phyloP scores from a whole-genome alignment of 495 filamentous ascomycete genomes.

The Penicillium soppii region DNA sequence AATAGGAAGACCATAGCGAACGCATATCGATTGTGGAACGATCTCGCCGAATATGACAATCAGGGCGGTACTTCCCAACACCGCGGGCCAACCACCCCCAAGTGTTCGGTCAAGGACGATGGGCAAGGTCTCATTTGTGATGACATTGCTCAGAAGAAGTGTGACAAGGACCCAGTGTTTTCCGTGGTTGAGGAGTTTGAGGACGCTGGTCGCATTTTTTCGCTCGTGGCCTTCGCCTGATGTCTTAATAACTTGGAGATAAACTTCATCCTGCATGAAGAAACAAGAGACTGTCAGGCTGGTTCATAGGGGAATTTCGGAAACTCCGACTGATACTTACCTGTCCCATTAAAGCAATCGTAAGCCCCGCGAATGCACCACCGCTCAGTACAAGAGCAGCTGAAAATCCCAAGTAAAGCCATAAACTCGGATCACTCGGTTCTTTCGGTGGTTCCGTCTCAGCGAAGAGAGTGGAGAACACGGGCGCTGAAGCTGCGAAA shows the following conservation, averaged over 20 bases:
- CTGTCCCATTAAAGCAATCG: conserved; percentile 75
- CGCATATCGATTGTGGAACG: conserved; percentile 92
- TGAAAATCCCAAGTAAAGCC: conserved; percentile 68
- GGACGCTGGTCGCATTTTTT: conserved; percentile 78
- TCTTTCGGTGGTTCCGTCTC: conserved; percentile 34
- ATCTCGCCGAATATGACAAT: conserved; percentile 99
- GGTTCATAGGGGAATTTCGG: background rate
- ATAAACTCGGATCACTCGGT: conserved; percentile 57
- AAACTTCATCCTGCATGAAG: conserved; percentile 72
- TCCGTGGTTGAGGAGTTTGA: conserved; percentile 76
- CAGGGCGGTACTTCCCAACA: conserved; percentile 85
- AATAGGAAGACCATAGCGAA: conserved; percentile 95
- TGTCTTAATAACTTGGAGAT: conserved; percentile 87
- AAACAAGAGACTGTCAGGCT: conserved; percentile 14
- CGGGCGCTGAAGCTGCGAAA: conserved; percentile 41
- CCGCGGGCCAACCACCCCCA: conserved; percentile 92
- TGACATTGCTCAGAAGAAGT: conserved; percentile 90
- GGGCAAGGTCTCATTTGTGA: conserved; percentile 95
- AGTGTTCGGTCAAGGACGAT: conserved; percentile 92
- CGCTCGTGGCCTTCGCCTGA: conserved; percentile 80
- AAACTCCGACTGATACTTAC: conserved; percentile 15
- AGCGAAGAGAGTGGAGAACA: conserved; percentile 20
- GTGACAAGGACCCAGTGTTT: conserved; percentile 99
- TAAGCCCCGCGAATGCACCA: conserved; percentile 94
- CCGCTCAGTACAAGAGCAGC: conserved; percentile 77